These are phyloP conservation scores for Macrophomina pseudophaseolina DNA, from an alignment of 2,329 filamentous ascomycete species.

Conservation along the genomic window DNA sequence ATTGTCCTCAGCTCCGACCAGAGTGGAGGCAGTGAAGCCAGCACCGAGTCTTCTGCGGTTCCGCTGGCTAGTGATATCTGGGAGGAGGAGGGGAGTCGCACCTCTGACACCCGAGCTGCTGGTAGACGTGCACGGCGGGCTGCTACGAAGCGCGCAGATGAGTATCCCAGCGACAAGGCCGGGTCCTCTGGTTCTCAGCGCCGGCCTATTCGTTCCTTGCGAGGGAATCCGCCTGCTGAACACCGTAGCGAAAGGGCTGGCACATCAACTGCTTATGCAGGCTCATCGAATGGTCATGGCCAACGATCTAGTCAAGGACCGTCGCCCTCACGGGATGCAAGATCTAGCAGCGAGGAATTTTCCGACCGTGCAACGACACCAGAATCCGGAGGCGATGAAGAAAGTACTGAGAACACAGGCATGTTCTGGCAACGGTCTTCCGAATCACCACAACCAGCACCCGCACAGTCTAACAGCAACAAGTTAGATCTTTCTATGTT, in stretches of 20 bases:
- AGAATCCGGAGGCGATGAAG: neutral
- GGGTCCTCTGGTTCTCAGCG: slow-evolving; percentile 39
- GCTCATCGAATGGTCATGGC: neutral
- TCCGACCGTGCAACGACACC: slow-evolving; percentile 37
- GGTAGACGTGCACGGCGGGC: slow-evolving; percentile 1
- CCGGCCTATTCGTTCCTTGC: slow-evolving; percentile 44
- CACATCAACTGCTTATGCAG: neutral
- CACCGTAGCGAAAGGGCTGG: slow-evolving; percentile 33
- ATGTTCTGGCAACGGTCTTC: slow-evolving; percentile 41
- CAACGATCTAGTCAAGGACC: neutral
- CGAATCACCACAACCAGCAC: slow-evolving; percentile 34
- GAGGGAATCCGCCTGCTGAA: slow-evolving; percentile 35
- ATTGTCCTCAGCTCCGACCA: slow-evolving; percentile 33
- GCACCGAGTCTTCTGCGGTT: slow-evolving; percentile 6
- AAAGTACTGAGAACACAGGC: slow-evolving; percentile 38
- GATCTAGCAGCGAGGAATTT: slow-evolving; percentile 33
- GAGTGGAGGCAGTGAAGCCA: neutral
- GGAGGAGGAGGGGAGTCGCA: slow-evolving; percentile 52
- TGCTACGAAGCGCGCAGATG: neutral
- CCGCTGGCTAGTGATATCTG: slow-evolving; percentile 49
- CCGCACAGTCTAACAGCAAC: slow-evolving; percentile 33
- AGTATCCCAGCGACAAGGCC: neutral
- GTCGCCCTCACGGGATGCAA: neutral
- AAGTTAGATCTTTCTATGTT: slow-evolving; percentile 41
- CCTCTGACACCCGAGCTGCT: slow-evolving; percentile 7